Evolutionary conservation across 306 rosid genomes (phyloP).

Genomic region (Aeschynomene evenia): DNA sequence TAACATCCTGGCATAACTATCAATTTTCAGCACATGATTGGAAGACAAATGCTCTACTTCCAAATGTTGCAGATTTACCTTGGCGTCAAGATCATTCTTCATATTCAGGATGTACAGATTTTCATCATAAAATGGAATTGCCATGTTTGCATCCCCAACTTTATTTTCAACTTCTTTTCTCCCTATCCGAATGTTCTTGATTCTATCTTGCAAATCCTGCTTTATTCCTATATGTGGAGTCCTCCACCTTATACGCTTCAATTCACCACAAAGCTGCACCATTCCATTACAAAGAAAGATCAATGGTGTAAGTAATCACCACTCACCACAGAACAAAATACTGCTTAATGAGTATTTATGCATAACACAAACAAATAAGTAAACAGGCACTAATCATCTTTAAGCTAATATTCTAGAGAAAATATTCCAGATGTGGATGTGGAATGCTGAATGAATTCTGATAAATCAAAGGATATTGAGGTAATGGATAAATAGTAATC

Average conservation of each 20-base stretch:
- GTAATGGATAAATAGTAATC: background rate
- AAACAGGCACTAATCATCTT: background rate
- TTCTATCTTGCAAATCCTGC: constrained; percentile 90
- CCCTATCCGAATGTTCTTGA: constrained; percentile 69
- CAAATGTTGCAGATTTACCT: constrained; percentile 53
- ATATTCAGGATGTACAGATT: constrained; percentile 72
- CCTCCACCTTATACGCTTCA: constrained; percentile 67
- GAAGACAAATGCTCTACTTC: background rate
- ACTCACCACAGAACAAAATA: background rate
- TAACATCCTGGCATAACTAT: background rate
- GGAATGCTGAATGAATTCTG: background rate
- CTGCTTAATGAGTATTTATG: background rate
- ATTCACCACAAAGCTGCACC: constrained; percentile 53
- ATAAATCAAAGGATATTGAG: background rate
- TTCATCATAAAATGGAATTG: constrained; percentile 80
- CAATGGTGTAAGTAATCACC: constrained; percentile 2
- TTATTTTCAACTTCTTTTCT: constrained; percentile 69
- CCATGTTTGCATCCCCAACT: constrained; percentile 58
- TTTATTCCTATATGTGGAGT: constrained; percentile 63
- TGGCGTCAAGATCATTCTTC: constrained; percentile 83
- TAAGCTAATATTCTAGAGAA: too few relatives aligned
- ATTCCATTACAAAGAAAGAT: constrained; percentile 31
- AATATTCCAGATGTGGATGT: too few relatives aligned
- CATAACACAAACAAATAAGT: background rate
- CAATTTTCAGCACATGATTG: constrained; percentile 4